phyloP scores from a whole-genome alignment of 805 yeast species.

The Yamadazyma olivae region DNA sequence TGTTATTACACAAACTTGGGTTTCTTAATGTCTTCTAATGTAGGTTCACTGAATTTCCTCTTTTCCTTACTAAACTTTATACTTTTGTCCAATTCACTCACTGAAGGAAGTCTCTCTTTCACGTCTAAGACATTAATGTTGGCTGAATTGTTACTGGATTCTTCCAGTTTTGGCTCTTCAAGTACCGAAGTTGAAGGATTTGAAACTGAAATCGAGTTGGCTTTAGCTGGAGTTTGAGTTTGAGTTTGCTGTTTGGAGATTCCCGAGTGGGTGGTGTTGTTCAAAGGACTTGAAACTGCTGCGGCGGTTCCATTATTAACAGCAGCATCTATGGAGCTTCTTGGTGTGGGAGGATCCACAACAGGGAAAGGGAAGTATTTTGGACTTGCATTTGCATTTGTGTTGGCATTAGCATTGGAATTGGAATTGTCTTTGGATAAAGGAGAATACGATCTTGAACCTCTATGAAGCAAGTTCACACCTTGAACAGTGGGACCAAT shows the following conservation, averaged over 20 bases:
- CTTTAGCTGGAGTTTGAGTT: neutral
- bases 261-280: slow-evolving; percentile 1
- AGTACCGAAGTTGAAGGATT: neutral
- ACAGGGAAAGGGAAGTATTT: slow-evolving; percentile 7
- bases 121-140: neutral
- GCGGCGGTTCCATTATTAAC: slow-evolving; percentile 1
- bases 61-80: slow-evolving; percentile 15
- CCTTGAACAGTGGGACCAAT: neutral
- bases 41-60: slow-evolving; percentile 8
- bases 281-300: neutral
- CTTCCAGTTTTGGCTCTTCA: neutral
- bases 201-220: neutral
- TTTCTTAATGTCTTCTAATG: slow-evolving; percentile 5
- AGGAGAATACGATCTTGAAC: slow-evolving; percentile 11
- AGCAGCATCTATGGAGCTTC: slow-evolving; percentile 7
- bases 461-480: slow-evolving; percentile 1
- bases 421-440: slow-evolving; percentile 9
- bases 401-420: no score
- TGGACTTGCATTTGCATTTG: no score
- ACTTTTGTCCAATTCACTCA: slow-evolving; percentile 33
- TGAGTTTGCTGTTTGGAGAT: slow-evolving; percentile 1
- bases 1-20: no score
- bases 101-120: slow-evolving; percentile 27
- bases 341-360: slow-evolving; percentile 14
- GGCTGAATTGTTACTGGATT: no score